Evolutionary conservation across 2,329 filamentous ascomycete species (phyloP).

Genomic region (Ascochyta lentis): DNA sequence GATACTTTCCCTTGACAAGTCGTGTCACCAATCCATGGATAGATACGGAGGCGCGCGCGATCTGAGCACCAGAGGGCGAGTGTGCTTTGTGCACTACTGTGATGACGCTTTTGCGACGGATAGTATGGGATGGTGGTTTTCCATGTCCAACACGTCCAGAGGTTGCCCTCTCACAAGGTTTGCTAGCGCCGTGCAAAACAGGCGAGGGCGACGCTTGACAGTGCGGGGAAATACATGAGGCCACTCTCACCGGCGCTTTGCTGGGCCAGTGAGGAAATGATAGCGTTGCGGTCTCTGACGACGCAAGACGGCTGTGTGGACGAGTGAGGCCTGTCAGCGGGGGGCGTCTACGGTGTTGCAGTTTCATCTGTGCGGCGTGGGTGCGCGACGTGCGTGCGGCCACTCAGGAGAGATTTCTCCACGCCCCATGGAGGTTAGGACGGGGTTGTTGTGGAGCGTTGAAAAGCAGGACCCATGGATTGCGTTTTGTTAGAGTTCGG

Average conservation of each 20-base stretch:
- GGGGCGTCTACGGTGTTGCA: slow-evolving; percentile 11
- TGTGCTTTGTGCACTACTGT: not conserved
- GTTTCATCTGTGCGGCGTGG: slow-evolving; percentile 21
- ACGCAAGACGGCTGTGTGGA: slow-evolving; percentile 2
- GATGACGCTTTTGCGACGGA: not conserved
- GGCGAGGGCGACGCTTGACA: slow-evolving; percentile 21
- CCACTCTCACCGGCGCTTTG: slow-evolving; percentile 19
- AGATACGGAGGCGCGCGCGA: slow-evolving; percentile 18
- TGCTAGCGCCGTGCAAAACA: slow-evolving; percentile 28
- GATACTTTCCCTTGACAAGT: slow-evolving; percentile 12
- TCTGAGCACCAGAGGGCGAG: slow-evolving; percentile 2
- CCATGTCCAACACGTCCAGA: slow-evolving; percentile 8
- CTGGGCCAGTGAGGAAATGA: slow-evolving; percentile 24
- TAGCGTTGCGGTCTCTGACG: slow-evolving; percentile 6
- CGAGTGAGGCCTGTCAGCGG: slow-evolving; percentile 10
- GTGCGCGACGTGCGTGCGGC: slow-evolving; percentile 8
- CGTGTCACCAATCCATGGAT: slow-evolving; percentile 12
- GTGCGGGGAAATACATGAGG: slow-evolving; percentile 43
- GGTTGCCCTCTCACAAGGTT: slow-evolving; percentile 19
- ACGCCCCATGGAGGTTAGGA: slow-evolving; percentile 14
- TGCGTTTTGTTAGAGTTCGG: slow-evolving; percentile 12
- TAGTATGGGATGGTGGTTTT: slow-evolving; percentile 6
- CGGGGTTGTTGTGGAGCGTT: slow-evolving; percentile 18
- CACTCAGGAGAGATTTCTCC: slow-evolving; percentile 1
- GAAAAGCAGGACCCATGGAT: slow-evolving; percentile 11